phyloP scores from a whole-genome alignment of 768 basidiomycete species.

The Amanita inopinata region DNA sequence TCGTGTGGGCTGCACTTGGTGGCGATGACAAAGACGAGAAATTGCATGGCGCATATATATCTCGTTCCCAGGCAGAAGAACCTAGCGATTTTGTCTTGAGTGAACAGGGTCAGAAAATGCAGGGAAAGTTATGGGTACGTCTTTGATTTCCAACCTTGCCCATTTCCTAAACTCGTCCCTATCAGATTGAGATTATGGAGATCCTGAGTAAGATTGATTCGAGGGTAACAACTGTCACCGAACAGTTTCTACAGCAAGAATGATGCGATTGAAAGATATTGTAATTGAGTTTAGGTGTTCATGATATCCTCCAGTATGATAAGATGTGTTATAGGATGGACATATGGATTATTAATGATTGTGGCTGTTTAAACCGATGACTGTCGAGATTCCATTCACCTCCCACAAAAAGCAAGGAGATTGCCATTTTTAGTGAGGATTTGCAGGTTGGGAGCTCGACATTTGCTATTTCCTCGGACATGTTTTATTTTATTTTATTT shows the following conservation, averaged over 20 bases:
- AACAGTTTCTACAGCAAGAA: not conserved
- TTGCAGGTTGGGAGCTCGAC: too few relatives aligned
- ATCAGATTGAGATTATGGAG: constrained; percentile 3
- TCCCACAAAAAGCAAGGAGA: too few relatives aligned
- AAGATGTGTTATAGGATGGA: too few relatives aligned
- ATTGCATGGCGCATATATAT: constrained; percentile 23
- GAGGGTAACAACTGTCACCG: not conserved
- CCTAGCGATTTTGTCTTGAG: constrained; percentile 25
- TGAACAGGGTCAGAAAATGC: constrained; percentile 19
- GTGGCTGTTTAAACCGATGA: too few relatives aligned
- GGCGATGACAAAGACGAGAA: constrained; percentile 15
- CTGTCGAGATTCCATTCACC: too few relatives aligned
- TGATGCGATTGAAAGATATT: too few relatives aligned
- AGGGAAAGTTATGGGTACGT: constrained; percentile 28
- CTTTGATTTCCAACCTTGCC: not conserved
- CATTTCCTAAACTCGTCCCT: not conserved
- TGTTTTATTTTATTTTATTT: too few relatives aligned
- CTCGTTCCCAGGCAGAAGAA: constrained; percentile 17
- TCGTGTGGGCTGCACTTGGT: constrained; percentile 27
- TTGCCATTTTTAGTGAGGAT: too few relatives aligned
- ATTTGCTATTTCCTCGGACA: too few relatives aligned
- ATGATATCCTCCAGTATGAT: too few relatives aligned
- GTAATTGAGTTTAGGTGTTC: too few relatives aligned
- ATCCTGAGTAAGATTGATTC: constrained; percentile 8
- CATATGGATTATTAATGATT: too few relatives aligned